phyloP scores from a whole-genome alignment of 805 yeast genomes.

The Candida sanyiensis region DNA sequence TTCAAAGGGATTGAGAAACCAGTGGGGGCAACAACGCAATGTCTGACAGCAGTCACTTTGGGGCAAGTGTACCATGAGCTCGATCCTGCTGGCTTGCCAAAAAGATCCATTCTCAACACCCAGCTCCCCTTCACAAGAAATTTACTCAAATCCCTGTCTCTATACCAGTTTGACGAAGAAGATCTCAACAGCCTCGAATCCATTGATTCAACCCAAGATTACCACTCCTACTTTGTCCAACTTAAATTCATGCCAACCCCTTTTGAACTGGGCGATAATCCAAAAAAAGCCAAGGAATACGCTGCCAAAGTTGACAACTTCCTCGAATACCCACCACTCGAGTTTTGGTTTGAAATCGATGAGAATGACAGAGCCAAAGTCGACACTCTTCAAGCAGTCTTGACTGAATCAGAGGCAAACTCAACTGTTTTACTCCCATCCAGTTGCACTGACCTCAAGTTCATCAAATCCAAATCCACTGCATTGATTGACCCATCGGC shows the following conservation, averaged over 20 bases:
- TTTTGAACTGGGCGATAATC: conserved; percentile 16
- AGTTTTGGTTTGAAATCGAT: conserved; percentile 46
- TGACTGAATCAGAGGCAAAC: conserved; percentile 41
- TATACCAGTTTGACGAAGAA: conserved; percentile 11
- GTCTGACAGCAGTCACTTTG: conserved; percentile 21
- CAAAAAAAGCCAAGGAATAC: not conserved
- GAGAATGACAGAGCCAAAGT: conserved; percentile 31
- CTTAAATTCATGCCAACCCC: conserved; percentile 43
- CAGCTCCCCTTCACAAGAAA: conserved; percentile 20
- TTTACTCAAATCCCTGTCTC: conserved; percentile 14
- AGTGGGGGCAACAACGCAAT: conserved; percentile 5
- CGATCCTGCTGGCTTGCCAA: not conserved
- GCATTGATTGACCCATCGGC: conserved; percentile 13
- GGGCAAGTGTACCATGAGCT: conserved; percentile 21
- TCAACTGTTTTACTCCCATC: conserved; percentile 39
- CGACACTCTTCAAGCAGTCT: conserved; percentile 33
- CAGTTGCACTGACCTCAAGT: conserved; percentile 38
- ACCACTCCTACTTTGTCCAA: conserved; percentile 35
- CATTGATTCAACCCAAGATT: conserved; percentile 19
- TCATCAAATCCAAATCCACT: conserved; percentile 22
- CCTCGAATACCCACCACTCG: conserved; percentile 45
- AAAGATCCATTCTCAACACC: conserved; percentile 16
- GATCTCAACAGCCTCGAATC: conserved; percentile 1
- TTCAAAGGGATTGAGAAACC: not conserved
- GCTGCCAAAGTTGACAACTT: conserved; percentile 17